Evolutionary conservation across 1,139 yeast species (phyloP).

Genomic region (Blastobotrys serpentis): DNA sequence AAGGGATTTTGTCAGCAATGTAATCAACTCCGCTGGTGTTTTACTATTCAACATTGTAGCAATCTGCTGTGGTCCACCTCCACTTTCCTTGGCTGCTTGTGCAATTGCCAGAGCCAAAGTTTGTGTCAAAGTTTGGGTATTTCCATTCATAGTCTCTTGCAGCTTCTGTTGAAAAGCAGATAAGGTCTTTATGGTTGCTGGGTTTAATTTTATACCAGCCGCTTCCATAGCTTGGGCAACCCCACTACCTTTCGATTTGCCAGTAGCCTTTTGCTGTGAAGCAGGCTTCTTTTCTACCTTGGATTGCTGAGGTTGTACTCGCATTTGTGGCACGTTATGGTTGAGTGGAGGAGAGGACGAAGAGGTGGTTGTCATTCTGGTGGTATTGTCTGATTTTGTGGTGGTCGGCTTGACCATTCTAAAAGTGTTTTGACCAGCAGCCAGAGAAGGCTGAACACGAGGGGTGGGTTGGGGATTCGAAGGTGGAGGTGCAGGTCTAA

Average conservation of each 20-base stretch:
- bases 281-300: slow-evolving; percentile 4
- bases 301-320: slow-evolving; percentile 25
- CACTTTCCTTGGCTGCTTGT: slow-evolving; percentile 83
- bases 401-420: slow-evolving; percentile 21
- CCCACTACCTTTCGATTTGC: neutral
- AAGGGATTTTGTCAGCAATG: slow-evolving; percentile 77
- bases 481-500: slow-evolving; percentile 15
- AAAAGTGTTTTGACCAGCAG: slow-evolving; percentile 31
- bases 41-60: slow-evolving; percentile 72
- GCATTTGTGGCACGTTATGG: slow-evolving; percentile 26
- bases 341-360: slow-evolving; percentile 12
- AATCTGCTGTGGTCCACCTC: slow-evolving; percentile 63
- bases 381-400: slow-evolving; percentile 11
- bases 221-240: slow-evolving; percentile 21
- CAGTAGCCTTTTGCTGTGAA: slow-evolving; percentile 8
- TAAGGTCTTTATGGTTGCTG: slow-evolving; percentile 38
- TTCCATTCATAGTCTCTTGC: slow-evolving; percentile 37
- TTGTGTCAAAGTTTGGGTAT: slow-evolving; percentile 69
- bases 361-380: slow-evolving; percentile 20
- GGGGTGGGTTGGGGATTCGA: slow-evolving; percentile 14
- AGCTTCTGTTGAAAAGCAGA: slow-evolving; percentile 39
- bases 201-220: slow-evolving; percentile 32
- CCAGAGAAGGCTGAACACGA: slow-evolving; percentile 26
- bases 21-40: slow-evolving; percentile 84
- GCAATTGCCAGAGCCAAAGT: slow-evolving; percentile 92